Conservation (phyloP, 768 basidiomycete species). For the Dacryopinax primogenitus region DNA sequence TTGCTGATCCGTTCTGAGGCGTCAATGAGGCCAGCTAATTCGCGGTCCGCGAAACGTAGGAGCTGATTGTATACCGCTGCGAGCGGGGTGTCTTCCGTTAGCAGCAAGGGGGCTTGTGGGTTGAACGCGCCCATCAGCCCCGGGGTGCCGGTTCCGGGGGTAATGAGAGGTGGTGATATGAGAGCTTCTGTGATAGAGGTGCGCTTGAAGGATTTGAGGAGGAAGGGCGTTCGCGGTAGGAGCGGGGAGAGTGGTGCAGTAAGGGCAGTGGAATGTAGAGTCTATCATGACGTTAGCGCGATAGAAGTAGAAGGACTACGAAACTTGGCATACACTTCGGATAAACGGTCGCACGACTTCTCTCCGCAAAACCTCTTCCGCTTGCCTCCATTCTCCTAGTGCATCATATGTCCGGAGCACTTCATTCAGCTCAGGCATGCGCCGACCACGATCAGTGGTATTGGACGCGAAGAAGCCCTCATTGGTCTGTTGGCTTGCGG, state of each 20-base stretch:
- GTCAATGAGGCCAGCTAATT: constrained; percentile 61
- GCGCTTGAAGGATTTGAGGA: constrained; percentile 25
- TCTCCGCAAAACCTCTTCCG: constrained; percentile 69
- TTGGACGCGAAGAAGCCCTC: neutral
- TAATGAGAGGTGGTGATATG: constrained; percentile 36
- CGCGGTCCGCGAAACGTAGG: constrained; percentile 65
- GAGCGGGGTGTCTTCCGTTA: constrained; percentile 61
- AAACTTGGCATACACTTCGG: constrained; percentile 43
- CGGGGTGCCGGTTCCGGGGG: constrained; percentile 35
- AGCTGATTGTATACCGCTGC: constrained; percentile 69
- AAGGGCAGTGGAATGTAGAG: constrained; percentile 59
- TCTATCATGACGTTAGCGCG: constrained; percentile 33
- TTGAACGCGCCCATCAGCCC: constrained; percentile 23
- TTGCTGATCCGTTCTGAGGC: constrained; percentile 50
- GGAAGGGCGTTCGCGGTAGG: constrained; percentile 62
- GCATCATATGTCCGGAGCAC: constrained; percentile 68
- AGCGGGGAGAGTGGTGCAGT: constrained; percentile 59
- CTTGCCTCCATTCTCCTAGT: constrained; percentile 70
- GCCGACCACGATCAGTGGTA: constrained; percentile 42
- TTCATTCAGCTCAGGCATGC: constrained; percentile 55
- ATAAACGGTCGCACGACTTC: constrained; percentile 65
- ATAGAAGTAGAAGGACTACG: neutral
- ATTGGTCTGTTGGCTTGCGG: constrained; percentile 32
- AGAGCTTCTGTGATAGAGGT: constrained; percentile 28
- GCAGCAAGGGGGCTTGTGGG: constrained; percentile 36